Evolutionary conservation across 2,329 filamentous ascomycete genomes (phyloP).

Genomic region (Pseudocercospora eumusae): DNA sequence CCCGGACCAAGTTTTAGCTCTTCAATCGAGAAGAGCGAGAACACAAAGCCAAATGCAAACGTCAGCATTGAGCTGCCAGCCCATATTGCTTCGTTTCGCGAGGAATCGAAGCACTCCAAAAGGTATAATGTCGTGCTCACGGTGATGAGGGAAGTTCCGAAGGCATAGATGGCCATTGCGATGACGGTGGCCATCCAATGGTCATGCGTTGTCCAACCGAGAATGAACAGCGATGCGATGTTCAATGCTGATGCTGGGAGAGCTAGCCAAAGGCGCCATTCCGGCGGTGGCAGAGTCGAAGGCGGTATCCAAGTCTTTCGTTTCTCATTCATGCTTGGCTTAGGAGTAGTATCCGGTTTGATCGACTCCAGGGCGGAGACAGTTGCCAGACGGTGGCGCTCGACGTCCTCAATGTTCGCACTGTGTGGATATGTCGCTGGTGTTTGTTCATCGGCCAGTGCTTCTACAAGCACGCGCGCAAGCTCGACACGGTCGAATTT

Average conservation of each 20-base stretch:
- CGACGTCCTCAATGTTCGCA: conserved; percentile 12
- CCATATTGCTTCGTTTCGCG: conserved; percentile 56
- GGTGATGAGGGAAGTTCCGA: conserved; percentile 30
- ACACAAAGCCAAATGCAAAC: conserved; percentile 58
- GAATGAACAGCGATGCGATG: conserved; percentile 25
- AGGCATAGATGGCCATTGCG: conserved; percentile 38
- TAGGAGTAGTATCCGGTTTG: conserved; percentile 7
- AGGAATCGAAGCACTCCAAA: conserved; percentile 56
- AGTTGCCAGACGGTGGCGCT: conserved; percentile 20
- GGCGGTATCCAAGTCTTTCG: conserved; percentile 17
- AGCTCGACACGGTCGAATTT: conserved; percentile 28
- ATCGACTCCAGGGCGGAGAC: conserved; percentile 16
- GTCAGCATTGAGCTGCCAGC: conserved; percentile 59
- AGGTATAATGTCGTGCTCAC: conserved; percentile 45
- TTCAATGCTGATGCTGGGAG: conserved; percentile 26
- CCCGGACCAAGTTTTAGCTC: conserved; percentile 44
- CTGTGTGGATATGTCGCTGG: background rate
- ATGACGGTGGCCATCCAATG: conserved; percentile 55
- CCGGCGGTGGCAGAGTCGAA: conserved; percentile 23
- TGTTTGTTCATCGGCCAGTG: conserved; percentile 17
- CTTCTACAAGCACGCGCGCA: conserved; percentile 29
- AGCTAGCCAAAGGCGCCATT: conserved; percentile 28
- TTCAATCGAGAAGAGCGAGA: conserved; percentile 61
- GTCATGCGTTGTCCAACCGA: conserved; percentile 46
- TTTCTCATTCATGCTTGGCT: background rate